Base-by-base conservation (phyloP, 2,329 filamentous ascomycete genomes). In the Meredithiella fracta region DNA sequence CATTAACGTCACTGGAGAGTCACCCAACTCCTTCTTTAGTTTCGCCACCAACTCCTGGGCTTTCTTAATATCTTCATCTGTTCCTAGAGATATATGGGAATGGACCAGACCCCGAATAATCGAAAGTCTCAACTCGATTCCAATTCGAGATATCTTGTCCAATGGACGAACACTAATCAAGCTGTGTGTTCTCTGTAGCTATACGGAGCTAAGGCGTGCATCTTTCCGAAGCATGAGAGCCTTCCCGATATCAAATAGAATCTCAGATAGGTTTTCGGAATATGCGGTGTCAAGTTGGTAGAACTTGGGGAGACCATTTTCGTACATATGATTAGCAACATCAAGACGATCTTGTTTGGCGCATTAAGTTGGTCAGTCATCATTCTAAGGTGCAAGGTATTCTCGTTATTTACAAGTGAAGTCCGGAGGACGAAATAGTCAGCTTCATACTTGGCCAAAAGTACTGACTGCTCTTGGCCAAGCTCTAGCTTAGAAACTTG, bases 301-400 rank as follows among this genome's bases (percentile, higher is more conserved):
- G 38, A 62, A 66, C 8, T 68, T 65, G n/a, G 59, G 68, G 62
- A 70, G 68, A 1, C 79, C 67, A 62, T 85, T 85, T 37, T 67
- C 67, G 66, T 83, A 90, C 73, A 92, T 80, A 65, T 87, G 80
- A 55, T 94, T 86, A 26, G 86, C 86, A 51, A 89, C 76, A 57
- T 91, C 85, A 14, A 85, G 72, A 42, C 83, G 78, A 42, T 78
- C 73, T 63, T 89, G 82, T 62, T 81, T 80, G 81, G 83, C 94
- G 29, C 82, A 77, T 86, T 91, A 52, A 15, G 2, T 9, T 52
- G 67, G 63, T 23, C 7, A 51, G 44, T n/a, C n/a, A 25, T 17
- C 3, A 5, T 5, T 8, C 17, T 9, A 17, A 1, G 4, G 6
- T 34, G 1, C 49, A 47, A 7, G 15, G 20, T 49, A 38, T 23